Base-by-base conservation (phyloP, 2,329 filamentous ascomycete species). In the Fusarium sacchari region DNA sequence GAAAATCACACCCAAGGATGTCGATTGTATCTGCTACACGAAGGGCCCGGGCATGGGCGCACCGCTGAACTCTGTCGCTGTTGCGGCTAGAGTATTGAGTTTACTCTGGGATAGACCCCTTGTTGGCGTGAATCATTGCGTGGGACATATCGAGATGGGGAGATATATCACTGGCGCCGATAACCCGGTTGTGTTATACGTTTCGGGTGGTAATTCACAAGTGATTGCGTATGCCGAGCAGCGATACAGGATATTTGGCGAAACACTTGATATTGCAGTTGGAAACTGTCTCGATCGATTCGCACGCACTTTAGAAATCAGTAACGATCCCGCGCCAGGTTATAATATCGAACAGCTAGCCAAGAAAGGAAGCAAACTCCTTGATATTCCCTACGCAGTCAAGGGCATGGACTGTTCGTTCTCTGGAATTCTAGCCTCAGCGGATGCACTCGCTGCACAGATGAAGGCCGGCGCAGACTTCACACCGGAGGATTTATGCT, bases 361-460 rank as follows among this genome's bases (percentile, higher is more conserved):
- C 69, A 89, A 88, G 76, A 92, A 93, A 82, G 91, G 91, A 60
- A 90, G 90, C 2, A 89, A 87, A 28, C 85, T 99, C 43, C 86
- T 98, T 24, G 96, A 98, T 75, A 86, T 99, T 34, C 96, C 96
- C 5, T 99, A 99, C 80, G 91, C 95, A 5, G 96, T 99, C 72
- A 99, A 99, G 83, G 96, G 96, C 58, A 99, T 99, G 96, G 96
- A 99, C 82, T 97, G 95, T 79, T 96, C 93, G 30, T 98, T 99
- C 83, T 95, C 93, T 6, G 96, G 96, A 5, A 97, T 99, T 73
- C 85, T 99, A 34, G 94, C 94, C 2, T 89, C 90, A 9, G 92
- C 96, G 18, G 96, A 99, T 80, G 87, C 92, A 40, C 86, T 97
- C 50, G 96, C 95, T 3, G 89, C 87, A 62, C 91, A 89, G 81